phyloP scores from a whole-genome alignment of 73 alveolate species.

The Blepharisma stoltei region DNA sequence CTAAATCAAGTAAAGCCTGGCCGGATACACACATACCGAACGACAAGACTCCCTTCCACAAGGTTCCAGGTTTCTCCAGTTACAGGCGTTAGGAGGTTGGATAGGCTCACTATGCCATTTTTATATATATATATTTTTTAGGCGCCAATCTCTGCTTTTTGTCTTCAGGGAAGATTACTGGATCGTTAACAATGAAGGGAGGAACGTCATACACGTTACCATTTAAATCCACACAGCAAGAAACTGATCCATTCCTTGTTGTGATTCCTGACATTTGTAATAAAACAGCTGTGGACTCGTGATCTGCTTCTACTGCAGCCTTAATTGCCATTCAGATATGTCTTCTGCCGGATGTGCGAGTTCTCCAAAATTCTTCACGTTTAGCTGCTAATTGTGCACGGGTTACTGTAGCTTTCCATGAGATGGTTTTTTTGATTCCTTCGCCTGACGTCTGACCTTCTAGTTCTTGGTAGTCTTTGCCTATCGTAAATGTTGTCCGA shows the following conservation, averaged over 20 bases:
- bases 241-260: neutral
- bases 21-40: too few species aligned
- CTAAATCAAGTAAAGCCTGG: too few species aligned
- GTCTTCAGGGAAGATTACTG: neutral
- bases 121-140: too few species aligned
- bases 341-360: neutral
- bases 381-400: neutral
- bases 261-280: neutral
- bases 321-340: neutral
- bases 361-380: neutral
- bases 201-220: neutral
- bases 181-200: neutral
- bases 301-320: slow-evolving; percentile 18
- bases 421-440: neutral
- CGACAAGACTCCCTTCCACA: too few species aligned
- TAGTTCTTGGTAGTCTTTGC: neutral
- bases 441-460: neutral
- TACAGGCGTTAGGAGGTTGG: too few species aligned
- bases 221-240: neutral
- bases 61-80: too few species aligned
- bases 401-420: slow-evolving; percentile 13
- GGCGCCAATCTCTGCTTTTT: neutral
- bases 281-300: neutral
- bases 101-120: too few species aligned
- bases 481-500: neutral